Conservation (phyloP, 495 filamentous ascomycete genomes). For the Penicillium odoratum region DNA sequence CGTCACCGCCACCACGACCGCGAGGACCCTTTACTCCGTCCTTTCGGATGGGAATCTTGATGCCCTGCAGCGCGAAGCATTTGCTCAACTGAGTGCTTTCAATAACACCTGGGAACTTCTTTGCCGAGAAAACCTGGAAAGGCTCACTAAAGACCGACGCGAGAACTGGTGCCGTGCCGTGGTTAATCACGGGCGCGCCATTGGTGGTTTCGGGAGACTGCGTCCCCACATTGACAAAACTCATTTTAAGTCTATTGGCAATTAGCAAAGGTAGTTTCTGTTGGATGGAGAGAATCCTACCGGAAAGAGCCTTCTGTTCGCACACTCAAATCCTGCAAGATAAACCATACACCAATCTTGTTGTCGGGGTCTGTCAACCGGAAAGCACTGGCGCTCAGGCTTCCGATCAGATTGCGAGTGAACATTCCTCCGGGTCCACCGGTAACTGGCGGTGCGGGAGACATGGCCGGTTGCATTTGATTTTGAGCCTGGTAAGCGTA, state of each 20-base stretch:
- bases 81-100: conserved; percentile 93
- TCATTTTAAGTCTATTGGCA: conserved; percentile 61
- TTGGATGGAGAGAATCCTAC: conserved; percentile 45
- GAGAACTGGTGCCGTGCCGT: conserved; percentile 77
- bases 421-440: conserved; percentile 80
- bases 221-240: conserved; percentile 80
- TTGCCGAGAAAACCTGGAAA: conserved; percentile 94
- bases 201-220: conserved; percentile 35
- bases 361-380: conserved; percentile 78
- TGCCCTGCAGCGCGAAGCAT: conserved; percentile 91
- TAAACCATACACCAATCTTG: conserved; percentile 94
- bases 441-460: conserved; percentile 43
- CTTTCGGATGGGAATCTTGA: conserved; percentile 93
- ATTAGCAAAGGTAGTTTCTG: conserved; percentile 5
- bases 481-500: conserved; percentile 33
- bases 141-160: conserved; percentile 84
- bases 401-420: conserved; percentile 93
- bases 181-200: conserved; percentile 61
- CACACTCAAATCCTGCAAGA: conserved; percentile 93
- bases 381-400: conserved; percentile 86
- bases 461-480: conserved; percentile 38
- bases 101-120: conserved; percentile 97
- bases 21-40: conserved; percentile 66
- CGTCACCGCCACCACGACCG: conserved; percentile 62
- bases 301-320: conserved; percentile 88